phyloP scores from a whole-genome alignment of 306 rosid genomes.

The Cucurbita argyrosperma region DNA sequence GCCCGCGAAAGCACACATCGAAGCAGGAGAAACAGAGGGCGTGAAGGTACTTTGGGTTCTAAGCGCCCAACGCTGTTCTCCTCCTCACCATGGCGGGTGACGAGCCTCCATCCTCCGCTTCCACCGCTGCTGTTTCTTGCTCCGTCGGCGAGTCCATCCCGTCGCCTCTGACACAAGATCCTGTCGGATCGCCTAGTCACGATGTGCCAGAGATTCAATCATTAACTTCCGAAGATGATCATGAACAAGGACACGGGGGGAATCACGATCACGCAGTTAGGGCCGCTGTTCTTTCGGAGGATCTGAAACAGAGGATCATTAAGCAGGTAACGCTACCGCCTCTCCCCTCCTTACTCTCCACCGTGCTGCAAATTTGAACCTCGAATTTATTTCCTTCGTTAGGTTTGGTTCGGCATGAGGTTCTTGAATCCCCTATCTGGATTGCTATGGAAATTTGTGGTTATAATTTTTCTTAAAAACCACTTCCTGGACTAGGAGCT shows the following conservation, averaged over 20 bases:
- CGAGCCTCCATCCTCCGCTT: slow-evolving; percentile 25
- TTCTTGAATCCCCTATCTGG: background rate
- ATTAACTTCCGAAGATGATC: slow-evolving; percentile 38
- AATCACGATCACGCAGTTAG: slow-evolving; percentile 24
- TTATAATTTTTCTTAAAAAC: background rate
- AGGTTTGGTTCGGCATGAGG: background rate
- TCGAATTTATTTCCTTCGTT: background rate
- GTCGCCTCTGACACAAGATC: slow-evolving; percentile 27
- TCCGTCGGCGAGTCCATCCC: slow-evolving; percentile 11
- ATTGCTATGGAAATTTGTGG: background rate
- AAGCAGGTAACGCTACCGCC: slow-evolving; percentile 44
- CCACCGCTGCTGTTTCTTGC: slow-evolving; percentile 10
- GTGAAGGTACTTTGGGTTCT: slow-evolving; percentile 18
- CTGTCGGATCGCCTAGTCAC: slow-evolving; percentile 25
- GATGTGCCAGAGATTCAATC: slow-evolving; percentile 27
- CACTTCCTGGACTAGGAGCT: background rate
- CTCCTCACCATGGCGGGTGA: slow-evolving; percentile 48
- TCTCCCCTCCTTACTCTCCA: background rate
- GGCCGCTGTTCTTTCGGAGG: slow-evolving; percentile 39
- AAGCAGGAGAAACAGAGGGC: slow-evolving; percentile 32
- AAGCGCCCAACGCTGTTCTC: slow-evolving; percentile 19
- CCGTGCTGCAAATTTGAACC: background rate
- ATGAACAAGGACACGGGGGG: slow-evolving; percentile 12
- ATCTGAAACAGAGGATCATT: slow-evolving; percentile 63
- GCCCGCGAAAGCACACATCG: background rate